Evolutionary conservation across 2,329 filamentous ascomycete species (phyloP), one percentile per base, ranked within the genome.

Genomic region (Zymoseptoria pseudotritici): DNA sequence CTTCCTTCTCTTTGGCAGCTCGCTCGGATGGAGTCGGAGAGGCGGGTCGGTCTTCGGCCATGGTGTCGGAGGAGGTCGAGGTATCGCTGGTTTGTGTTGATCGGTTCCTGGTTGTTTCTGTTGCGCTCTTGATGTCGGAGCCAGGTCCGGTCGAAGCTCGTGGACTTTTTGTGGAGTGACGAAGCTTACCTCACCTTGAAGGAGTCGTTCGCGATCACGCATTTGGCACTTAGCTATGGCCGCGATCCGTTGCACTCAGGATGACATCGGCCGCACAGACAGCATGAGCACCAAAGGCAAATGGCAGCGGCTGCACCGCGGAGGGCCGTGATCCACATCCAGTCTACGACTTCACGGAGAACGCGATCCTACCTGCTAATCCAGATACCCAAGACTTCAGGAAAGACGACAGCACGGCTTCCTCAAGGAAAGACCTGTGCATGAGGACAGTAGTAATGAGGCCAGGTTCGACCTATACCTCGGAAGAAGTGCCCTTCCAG

Each of bases 1-100:
- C 80, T 68, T 83, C 83, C 64, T 78, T 79, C 69, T 86, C 83
- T 65, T 80, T 76, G 63, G 75, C 77, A 61, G 81, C 78, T 62
- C 80, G 83, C 70, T 83, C 80, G 59, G 79, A 76, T 21, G 81
- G 79, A 13, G 81, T 77, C 3, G 80, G 80, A 17, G 79, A 81
- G 31, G 74, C 56, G 26, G 71, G 65, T 53, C 69, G 56, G 26
- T 71, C 66, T 36, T 67, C 66, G 24, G 66, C 61, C 67, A 69
- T 70, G 13, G 1, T n/a, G 36, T 46, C 13, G 11, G 13, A 3
- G 4, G 4, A 46, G 36, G 17, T 46, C 13, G 36, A n/a, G 1
- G 17, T 46, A 2, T 17, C 4, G 17, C n/a, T n/a, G 36, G 17
- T 17, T 13, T n/a, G 36, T 46, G 17, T 46, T 13, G 13, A 46